Percentiles rank a stretch among this genome's conserved stretches.
These are phyloP conservation scores for Alternaria solani DNA, from an alignment of 2,329 filamentous ascomycete species.

Conservation along the genomic window DNA sequence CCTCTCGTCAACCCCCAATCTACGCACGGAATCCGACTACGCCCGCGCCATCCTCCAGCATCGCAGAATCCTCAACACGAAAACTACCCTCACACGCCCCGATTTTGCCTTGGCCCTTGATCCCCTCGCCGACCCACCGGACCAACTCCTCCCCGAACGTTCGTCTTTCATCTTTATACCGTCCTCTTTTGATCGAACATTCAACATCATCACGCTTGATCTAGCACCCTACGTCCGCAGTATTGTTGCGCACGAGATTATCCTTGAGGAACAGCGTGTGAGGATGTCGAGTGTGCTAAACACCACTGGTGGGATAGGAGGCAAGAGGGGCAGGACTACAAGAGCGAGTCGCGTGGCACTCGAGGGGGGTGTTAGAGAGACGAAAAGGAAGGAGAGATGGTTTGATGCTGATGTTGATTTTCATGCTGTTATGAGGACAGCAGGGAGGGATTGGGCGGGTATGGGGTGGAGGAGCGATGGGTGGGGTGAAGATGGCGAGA, in stretches of 20 bases:
- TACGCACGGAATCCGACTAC: slow-evolving; percentile 26
- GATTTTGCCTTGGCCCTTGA: slow-evolving; percentile 61
- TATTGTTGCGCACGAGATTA: slow-evolving; percentile 80
- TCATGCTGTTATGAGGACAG: slow-evolving; percentile 70
- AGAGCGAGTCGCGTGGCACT: slow-evolving; percentile 77
- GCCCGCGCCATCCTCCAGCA: slow-evolving; percentile 43
- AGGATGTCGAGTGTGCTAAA: slow-evolving; percentile 67
- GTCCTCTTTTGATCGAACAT: slow-evolving; percentile 78
- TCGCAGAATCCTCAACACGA: slow-evolving; percentile 24
- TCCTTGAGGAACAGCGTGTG: slow-evolving; percentile 72
- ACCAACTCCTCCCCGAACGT: slow-evolving; percentile 38
- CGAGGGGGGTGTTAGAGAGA: slow-evolving; percentile 74
- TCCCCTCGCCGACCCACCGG: slow-evolving; percentile 54
- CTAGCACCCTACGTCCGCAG: slow-evolving; percentile 88
- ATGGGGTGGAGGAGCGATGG: slow-evolving; percentile 32
- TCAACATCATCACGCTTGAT: slow-evolving; percentile 73
- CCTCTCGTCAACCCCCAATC: background rate
- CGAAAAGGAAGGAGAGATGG: slow-evolving; percentile 74
- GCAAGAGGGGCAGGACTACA: slow-evolving; percentile 73
- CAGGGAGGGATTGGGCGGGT: slow-evolving; percentile 52
- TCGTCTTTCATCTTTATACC: slow-evolving; percentile 63
- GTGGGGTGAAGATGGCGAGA: slow-evolving; percentile 7
- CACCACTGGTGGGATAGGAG: slow-evolving; percentile 61
- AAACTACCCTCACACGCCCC: slow-evolving; percentile 40
- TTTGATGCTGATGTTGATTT: slow-evolving; percentile 71